A percentile compares a stretch with the other conserved stretches of the same genome.
These are phyloP conservation scores for Aaosphaeria arxii DNA, from an alignment of 2,329 filamentous ascomycete genomes.

Conservation along the genomic window DNA sequence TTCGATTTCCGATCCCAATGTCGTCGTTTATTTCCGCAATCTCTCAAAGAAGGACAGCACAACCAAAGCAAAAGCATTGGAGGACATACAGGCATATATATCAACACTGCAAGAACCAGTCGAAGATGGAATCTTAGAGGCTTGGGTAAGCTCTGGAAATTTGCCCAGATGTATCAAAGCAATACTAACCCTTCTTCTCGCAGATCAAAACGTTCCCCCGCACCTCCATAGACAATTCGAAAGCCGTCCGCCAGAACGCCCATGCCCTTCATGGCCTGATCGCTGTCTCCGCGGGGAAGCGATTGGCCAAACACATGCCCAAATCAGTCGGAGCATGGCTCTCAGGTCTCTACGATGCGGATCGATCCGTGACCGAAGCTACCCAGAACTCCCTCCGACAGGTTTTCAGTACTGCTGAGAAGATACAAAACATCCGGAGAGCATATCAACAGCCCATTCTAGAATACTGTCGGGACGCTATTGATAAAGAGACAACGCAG, in stretches of 20 bases:
- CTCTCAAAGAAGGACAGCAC: slow-evolving; percentile 88
- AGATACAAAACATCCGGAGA: slow-evolving; percentile 72
- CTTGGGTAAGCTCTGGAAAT: slow-evolving; percentile 65
- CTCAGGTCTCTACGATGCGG: slow-evolving; percentile 81
- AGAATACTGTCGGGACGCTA: slow-evolving; percentile 75
- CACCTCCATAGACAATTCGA: slow-evolving; percentile 83
- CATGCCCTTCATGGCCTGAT: slow-evolving; percentile 70
- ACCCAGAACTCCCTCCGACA: slow-evolving; percentile 72
- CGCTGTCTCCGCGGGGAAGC: slow-evolving; percentile 64
- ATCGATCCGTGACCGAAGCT: slow-evolving; percentile 71
- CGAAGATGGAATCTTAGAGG: slow-evolving; percentile 80
- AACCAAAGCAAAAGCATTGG: slow-evolving; percentile 85
- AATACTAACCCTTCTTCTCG: slow-evolving; percentile 33
- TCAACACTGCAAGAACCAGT: slow-evolving; percentile 59
- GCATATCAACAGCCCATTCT: slow-evolving; percentile 79
- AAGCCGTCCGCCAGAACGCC: slow-evolving; percentile 81
- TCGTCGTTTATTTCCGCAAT: slow-evolving; percentile 90
- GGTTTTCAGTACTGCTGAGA: slow-evolving; percentile 78
- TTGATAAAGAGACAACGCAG: slow-evolving; percentile 71
- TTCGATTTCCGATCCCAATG: slow-evolving; percentile 71
- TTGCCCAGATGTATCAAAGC: too few species aligned
- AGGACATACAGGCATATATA: slow-evolving; percentile 72
- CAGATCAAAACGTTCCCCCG: slow-evolving; percentile 85
- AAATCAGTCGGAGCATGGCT: slow-evolving; percentile 86
- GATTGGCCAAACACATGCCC: slow-evolving; percentile 76